Conservation (phyloP, 2,329 filamentous ascomycete species). For the Epichloe sp. region DNA sequence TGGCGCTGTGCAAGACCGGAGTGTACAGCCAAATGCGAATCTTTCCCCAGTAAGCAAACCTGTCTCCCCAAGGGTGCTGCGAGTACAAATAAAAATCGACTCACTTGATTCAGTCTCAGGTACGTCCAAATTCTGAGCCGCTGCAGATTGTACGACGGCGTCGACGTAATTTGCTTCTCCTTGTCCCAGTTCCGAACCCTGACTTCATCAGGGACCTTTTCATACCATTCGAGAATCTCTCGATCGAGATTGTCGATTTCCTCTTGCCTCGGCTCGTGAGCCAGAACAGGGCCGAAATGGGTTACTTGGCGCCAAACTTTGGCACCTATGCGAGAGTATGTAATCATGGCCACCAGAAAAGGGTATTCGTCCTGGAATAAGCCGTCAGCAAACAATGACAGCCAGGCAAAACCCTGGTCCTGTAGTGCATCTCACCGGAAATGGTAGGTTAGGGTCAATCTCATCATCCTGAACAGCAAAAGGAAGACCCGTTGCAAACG, state of each 20-base stretch:
- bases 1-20: slow-evolving; percentile 72
- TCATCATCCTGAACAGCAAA: slow-evolving; percentile 78
- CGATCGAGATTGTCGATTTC: slow-evolving; percentile 73
- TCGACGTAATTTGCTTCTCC: slow-evolving; percentile 37
- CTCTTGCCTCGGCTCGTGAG: slow-evolving; percentile 52
- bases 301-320: slow-evolving; percentile 78
- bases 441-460: slow-evolving; percentile 66
- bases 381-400: background rate
- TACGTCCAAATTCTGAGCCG: slow-evolving; percentile 75
- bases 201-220: slow-evolving; percentile 51
- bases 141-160: slow-evolving; percentile 51
- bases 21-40: slow-evolving; percentile 83
- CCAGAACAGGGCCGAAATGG: slow-evolving; percentile 47
- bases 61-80: background rate
- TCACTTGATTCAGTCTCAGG: slow-evolving; percentile 65
- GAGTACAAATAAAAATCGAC: slow-evolving; percentile 3
- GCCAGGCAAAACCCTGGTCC: background rate
- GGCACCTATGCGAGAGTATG: slow-evolving; percentile 69
- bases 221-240: slow-evolving; percentile 79
- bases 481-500: slow-evolving; percentile 77
- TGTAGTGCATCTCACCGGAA: slow-evolving; percentile 47
- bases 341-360: slow-evolving; percentile 73
- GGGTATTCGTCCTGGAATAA: slow-evolving; percentile 37
- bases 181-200: slow-evolving; percentile 46
- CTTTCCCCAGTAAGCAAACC: slow-evolving; percentile 10